Evolutionary conservation across 768 basidiomycete species (phyloP).

Genomic region (Tulasnella sp.): DNA sequence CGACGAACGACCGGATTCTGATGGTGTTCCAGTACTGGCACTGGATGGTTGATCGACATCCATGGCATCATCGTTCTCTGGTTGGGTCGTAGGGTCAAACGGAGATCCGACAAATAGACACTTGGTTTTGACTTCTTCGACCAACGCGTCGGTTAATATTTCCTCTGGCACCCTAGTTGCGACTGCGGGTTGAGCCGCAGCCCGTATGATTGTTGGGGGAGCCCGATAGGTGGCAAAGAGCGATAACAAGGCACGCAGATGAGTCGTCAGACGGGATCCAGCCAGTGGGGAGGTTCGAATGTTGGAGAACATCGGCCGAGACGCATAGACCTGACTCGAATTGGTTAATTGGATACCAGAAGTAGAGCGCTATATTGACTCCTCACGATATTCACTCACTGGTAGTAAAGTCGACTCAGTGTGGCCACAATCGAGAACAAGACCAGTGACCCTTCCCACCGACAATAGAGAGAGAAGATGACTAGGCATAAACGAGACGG

Average conservation of each 20-base stretch:
- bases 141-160: conserved; percentile 70
- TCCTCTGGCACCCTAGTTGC: conserved; percentile 63
- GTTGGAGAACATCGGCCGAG: conserved; percentile 80
- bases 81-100: neutral
- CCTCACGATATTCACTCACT: conserved; percentile 46
- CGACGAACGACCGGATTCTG: conserved; percentile 11
- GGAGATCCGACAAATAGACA: conserved; percentile 76
- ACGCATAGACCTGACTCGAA: conserved; percentile 70
- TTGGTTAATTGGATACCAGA: neutral
- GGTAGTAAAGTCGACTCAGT: conserved; percentile 86
- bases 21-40: conserved; percentile 10
- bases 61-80: conserved; percentile 31
- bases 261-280: conserved; percentile 73
- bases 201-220: conserved; percentile 66
- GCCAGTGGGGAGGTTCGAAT: conserved; percentile 83
- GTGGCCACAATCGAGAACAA: conserved; percentile 91
- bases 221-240: conserved; percentile 83
- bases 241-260: conserved; percentile 75
- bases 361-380: conserved; percentile 35
- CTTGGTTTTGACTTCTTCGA: conserved; percentile 87
- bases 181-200: conserved; percentile 56
- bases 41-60: conserved; percentile 30
- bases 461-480: conserved; percentile 82
- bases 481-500: conserved; percentile 87
- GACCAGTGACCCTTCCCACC: conserved; percentile 83